phyloP scores from a whole-genome alignment of 768 basidiomycete genomes.

The Lentinus tigrinus region DNA sequence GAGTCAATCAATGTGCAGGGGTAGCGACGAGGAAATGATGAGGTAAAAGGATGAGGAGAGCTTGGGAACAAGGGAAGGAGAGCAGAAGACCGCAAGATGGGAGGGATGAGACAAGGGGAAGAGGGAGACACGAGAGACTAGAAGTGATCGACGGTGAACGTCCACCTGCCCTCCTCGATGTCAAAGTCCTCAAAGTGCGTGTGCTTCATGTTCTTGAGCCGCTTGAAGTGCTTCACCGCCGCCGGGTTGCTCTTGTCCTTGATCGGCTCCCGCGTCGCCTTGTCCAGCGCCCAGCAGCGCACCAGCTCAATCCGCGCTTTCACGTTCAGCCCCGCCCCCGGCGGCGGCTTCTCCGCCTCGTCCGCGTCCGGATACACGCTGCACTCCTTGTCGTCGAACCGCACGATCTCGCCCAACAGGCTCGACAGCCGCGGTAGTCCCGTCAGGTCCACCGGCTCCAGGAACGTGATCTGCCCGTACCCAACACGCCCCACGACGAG shows the following conservation, averaged over 20 bases:
- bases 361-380: slow-evolving; percentile 91
- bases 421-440: slow-evolving; percentile 75
- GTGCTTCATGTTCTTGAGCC: slow-evolving; percentile 80
- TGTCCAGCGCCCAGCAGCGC: slow-evolving; percentile 87
- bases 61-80: not conserved
- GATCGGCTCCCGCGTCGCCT: slow-evolving; percentile 87
- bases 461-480: slow-evolving; percentile 84
- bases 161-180: slow-evolving; percentile 82
- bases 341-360: slow-evolving; percentile 79
- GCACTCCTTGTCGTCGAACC: slow-evolving; percentile 90
- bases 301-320: slow-evolving; percentile 74
- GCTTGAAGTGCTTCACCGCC: slow-evolving; percentile 72
- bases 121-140: slow-evolving; percentile 31
- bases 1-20: too few species aligned
- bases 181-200: slow-evolving; percentile 86
- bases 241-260: slow-evolving; percentile 75
- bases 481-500: slow-evolving; percentile 90
- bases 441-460: slow-evolving; percentile 81
- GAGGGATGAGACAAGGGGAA: not conserved
- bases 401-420: slow-evolving; percentile 82
- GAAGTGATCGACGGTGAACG: slow-evolving; percentile 93
- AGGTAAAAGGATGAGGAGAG: not conserved
- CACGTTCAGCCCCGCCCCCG: slow-evolving; percentile 88
- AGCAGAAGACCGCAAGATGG: not conserved
- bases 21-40: not conserved